phyloP scores from a whole-genome alignment of 129 eudicot species.

The Flaveria sonorensis region DNA sequence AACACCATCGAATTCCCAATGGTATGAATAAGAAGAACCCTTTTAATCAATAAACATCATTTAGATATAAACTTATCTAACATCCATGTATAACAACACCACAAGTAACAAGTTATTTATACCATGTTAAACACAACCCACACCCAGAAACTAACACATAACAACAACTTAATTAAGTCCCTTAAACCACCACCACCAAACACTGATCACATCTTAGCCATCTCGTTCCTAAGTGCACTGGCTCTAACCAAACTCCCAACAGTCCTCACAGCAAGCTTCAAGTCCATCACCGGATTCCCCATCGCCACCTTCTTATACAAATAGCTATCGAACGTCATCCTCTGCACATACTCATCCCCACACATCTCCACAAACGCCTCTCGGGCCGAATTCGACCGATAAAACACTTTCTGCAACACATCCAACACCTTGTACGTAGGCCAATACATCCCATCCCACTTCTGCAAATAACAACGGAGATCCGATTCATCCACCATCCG shows the following conservation, averaged over 20 bases:
- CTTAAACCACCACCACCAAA: conserved; percentile 20
- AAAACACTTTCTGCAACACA: conserved; percentile 86
- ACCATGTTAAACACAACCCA: not conserved
- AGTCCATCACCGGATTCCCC: conserved; percentile 87
- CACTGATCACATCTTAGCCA: conserved; percentile 65
- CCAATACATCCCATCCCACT: conserved; percentile 97
- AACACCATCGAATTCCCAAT: too few species aligned
- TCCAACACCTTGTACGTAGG: conserved; percentile 95
- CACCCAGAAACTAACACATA: too few species aligned
- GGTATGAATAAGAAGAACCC: too few species aligned
- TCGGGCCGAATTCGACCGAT: conserved; percentile 90
- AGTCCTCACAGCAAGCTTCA: conserved; percentile 88
- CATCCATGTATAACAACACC: not conserved
- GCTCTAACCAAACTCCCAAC: conserved; percentile 95
- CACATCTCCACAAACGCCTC: conserved; percentile 99
- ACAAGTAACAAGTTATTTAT: not conserved
- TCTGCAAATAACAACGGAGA: conserved; percentile 76
- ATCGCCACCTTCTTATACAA: conserved; percentile 93
- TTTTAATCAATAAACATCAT: too few species aligned
- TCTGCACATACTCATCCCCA: conserved; percentile 95
- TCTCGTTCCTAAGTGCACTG: conserved; percentile 84
- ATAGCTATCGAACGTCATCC: conserved; percentile 97
- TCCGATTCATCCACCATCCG: conserved; percentile 84
- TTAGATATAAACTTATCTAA: too few species aligned
- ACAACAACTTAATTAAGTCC: not conserved